Conservation (phyloP, 164 flowering plant species). For the Macadamia tetraphylla region DNA sequence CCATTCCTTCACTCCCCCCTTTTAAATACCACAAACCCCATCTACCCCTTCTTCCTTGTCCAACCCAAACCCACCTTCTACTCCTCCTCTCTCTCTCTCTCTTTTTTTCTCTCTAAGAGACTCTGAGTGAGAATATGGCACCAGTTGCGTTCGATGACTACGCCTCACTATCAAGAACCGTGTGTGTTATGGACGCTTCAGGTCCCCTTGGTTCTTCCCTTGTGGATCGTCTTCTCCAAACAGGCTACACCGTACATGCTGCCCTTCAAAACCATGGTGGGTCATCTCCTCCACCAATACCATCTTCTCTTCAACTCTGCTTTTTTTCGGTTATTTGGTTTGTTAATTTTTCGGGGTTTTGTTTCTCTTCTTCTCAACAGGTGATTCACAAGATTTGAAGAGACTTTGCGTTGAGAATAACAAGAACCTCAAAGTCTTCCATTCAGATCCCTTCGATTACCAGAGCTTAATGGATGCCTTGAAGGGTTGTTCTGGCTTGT, state of each 20-base stretch:
- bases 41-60: background rate
- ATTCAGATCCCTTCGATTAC: slow-evolving; percentile 62
- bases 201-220: slow-evolving; percentile 43
- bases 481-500: slow-evolving; percentile 67
- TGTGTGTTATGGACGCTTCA: slow-evolving; percentile 77
- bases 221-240: slow-evolving; percentile 41
- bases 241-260: slow-evolving; percentile 74
- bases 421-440: slow-evolving; percentile 43
- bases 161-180: slow-evolving; percentile 18
- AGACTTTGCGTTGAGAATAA: slow-evolving; percentile 18
- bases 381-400: slow-evolving; percentile 21
- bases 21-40: slow-evolving; percentile 5
- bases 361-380: slow-evolving; percentile 2
- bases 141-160: slow-evolving; percentile 14
- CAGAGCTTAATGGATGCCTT: slow-evolving; percentile 64
- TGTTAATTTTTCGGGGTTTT: background rate
- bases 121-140: slow-evolving; percentile 24
- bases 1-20: background rate
- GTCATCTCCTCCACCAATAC: background rate
- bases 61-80: background rate
- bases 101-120: slow-evolving; percentile 2
- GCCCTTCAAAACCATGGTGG: slow-evolving; percentile 51
- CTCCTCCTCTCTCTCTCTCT: background rate
- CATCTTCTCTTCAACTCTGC: background rate
- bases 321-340: background rate